Percentiles rank a stretch among this genome's conserved stretches.
Conservation (phyloP, 768 basidiomycete genomes). For the Pleurotus tuoliensis region DNA sequence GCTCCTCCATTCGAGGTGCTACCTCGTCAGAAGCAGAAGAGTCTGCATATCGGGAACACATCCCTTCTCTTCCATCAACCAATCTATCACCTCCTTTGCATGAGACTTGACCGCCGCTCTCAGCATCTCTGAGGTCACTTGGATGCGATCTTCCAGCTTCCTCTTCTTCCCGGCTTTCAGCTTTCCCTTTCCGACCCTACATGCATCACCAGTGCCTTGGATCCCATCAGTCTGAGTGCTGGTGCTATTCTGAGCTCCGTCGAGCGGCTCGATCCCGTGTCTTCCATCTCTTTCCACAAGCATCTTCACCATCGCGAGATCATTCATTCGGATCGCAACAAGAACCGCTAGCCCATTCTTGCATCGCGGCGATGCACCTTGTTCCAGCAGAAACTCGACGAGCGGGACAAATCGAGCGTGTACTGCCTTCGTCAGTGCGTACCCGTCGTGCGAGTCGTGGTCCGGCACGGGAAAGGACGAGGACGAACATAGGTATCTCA, state of each 20-base stretch:
- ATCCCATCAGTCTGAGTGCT: neutral
- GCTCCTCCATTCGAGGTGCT: neutral
- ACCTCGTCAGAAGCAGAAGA: constrained; percentile 33
- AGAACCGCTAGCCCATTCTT: constrained; percentile 64
- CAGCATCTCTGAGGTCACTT: constrained; percentile 54
- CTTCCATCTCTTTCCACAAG: constrained; percentile 61
- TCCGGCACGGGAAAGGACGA: constrained; percentile 40
- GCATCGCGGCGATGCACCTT: constrained; percentile 65
- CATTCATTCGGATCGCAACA: constrained; percentile 70
- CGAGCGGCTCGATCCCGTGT: neutral
- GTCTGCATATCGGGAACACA: constrained; percentile 74
- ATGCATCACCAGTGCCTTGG: constrained; percentile 1
- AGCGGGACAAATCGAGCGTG: constrained; percentile 60
- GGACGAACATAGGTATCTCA: constrained; percentile 49
- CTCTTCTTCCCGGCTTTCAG: constrained; percentile 39
- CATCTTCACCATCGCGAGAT: constrained; percentile 64
- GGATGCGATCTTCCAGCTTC: constrained; percentile 57
- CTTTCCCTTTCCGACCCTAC: constrained; percentile 18
- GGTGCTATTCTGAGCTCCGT: neutral
- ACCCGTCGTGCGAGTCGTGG: constrained; percentile 71
- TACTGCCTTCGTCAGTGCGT: constrained; percentile 78
- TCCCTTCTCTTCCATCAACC: constrained; percentile 65
- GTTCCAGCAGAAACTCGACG: constrained; percentile 62
- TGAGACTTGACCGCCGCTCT: constrained; percentile 58
- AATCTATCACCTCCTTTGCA: constrained; percentile 69